A percentile compares a stretch with the other conserved stretches of the same genome.
Evolutionary conservation across 805 yeast species (phyloP).

Genomic region (Cyberlindnera petersonii): DNA sequence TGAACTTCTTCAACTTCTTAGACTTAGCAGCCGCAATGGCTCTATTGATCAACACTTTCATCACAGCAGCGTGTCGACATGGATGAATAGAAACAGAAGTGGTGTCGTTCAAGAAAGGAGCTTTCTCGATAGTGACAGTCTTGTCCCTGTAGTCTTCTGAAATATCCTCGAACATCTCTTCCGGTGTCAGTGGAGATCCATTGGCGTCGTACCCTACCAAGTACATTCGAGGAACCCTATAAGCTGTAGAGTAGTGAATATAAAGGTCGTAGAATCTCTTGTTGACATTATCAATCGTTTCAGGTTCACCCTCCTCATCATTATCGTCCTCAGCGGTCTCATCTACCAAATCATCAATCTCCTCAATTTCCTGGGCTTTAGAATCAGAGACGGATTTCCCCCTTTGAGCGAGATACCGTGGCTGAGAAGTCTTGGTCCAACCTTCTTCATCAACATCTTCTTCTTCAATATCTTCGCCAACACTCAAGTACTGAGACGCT

Average conservation of each 20-base stretch:
- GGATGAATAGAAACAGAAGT: slow-evolving; percentile 88
- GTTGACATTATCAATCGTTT: slow-evolving; percentile 32
- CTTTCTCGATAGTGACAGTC: slow-evolving; percentile 91
- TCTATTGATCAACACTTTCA: slow-evolving; percentile 79
- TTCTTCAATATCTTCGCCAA: slow-evolving; percentile 37
- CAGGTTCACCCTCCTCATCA: slow-evolving; percentile 33
- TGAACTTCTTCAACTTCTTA: slow-evolving; percentile 26
- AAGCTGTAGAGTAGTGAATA: slow-evolving; percentile 90
- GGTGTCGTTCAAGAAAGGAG: slow-evolving; percentile 78
- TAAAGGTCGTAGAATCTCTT: slow-evolving; percentile 81
- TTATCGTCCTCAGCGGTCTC: slow-evolving; percentile 38
- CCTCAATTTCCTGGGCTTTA: slow-evolving; percentile 31
- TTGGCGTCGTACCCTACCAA: slow-evolving; percentile 79
- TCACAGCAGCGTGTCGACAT: slow-evolving; percentile 90
- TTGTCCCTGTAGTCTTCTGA: slow-evolving; percentile 88
- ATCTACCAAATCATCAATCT: slow-evolving; percentile 42
- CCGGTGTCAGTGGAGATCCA: slow-evolving; percentile 83
- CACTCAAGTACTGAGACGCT: slow-evolving; percentile 50
- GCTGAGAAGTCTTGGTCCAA: slow-evolving; percentile 46
- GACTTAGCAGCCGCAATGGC: slow-evolving; percentile 51
- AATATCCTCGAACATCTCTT: slow-evolving; percentile 93
- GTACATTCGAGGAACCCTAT: slow-evolving; percentile 93
- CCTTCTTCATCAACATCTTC: slow-evolving; percentile 47
- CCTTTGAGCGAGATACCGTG: slow-evolving; percentile 17
- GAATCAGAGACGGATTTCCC: slow-evolving; percentile 8